Evolutionary conservation across 768 basidiomycete genomes (phyloP), one percentile per base, ranked within the genome.

Genomic region (Boletellus ananas): DNA sequence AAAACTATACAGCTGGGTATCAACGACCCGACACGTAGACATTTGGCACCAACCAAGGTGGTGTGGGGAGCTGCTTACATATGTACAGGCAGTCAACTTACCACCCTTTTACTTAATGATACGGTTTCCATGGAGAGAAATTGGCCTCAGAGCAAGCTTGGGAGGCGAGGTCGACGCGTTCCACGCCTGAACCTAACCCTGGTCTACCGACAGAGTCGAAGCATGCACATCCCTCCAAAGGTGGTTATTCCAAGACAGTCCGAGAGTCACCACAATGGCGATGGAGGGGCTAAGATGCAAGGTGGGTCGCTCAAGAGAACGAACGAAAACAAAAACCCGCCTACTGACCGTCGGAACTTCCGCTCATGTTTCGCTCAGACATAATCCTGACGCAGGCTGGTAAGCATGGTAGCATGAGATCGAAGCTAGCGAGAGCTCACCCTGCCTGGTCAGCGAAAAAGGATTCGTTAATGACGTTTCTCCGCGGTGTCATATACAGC

Each of bases 401-500:
- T 59, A 18, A 56, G 44, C 7, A 31, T 27, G 46, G 12, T 13
- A 8, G 14, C 12, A 20, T 37, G 1, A n/a, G 13, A 45, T 14
- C 3, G 14, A 39, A 42, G 34, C 5, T 1, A 29, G 34, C 20
- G 1, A 43, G 17, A 42, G 23, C 47, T 11, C 6, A 59, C 58
- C 45, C 17, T 21, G 37, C 6, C 6, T 25, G 46, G 43, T 29
- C 6, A 1, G 16, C 6, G 25, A 43, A 16, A 6, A 35, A 34
- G 13, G 31, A 17, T 29, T 29, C 42, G 14, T 34, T 43, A 3
- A 43, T n/a, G 29, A 11, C 6, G 13, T 37, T 25, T 43, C 31
- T 54, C 43, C 58, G 34, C 11, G 47, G 37, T 6, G n/a, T 33
- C 23, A 37, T 16, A 25, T 53, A 61, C 47, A 55, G 49, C 45